phyloP scores from a whole-genome alignment of 441 rosid genomes.

The Codiaeum variegatum region DNA sequence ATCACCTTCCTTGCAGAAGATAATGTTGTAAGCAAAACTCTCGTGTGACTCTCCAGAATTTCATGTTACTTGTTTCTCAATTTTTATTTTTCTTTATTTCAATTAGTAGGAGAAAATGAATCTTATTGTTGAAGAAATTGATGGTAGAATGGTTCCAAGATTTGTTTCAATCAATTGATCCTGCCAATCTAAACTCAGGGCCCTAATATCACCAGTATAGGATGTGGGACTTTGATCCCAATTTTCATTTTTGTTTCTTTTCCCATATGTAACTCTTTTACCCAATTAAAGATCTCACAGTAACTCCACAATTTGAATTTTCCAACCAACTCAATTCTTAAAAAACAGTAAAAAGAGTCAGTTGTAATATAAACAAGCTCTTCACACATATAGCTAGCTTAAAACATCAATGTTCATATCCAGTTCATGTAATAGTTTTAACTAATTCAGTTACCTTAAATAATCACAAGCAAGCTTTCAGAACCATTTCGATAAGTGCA shows the following conservation, averaged over 20 bases:
- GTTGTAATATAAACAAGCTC: not conserved
- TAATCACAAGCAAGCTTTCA: not conserved
- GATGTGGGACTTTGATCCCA: not conserved
- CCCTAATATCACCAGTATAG: not conserved
- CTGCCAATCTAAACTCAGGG: not conserved
- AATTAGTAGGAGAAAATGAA: not conserved
- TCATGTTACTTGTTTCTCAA: not conserved
- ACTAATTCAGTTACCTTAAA: not conserved
- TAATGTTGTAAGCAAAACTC: not conserved
- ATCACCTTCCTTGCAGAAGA: conserved; percentile 2
- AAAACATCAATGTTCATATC: not conserved
- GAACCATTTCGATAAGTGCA: not conserved
- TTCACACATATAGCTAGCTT: not conserved
- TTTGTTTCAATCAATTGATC: not conserved
- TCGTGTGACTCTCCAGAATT: not conserved
- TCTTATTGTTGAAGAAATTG: not conserved
- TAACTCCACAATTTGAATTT: not conserved
- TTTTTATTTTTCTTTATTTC: not conserved
- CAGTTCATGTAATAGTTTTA: not conserved
- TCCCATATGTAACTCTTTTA: not conserved
- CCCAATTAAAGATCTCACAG: not conserved
- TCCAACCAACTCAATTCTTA: not conserved
- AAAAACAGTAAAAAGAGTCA: not conserved
- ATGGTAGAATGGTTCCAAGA: conserved; percentile 2
- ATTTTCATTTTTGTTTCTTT: not conserved